Evolutionary conservation across 495 filamentous ascomycete species (phyloP).

Genomic region (Hypoxylon intermedium): DNA sequence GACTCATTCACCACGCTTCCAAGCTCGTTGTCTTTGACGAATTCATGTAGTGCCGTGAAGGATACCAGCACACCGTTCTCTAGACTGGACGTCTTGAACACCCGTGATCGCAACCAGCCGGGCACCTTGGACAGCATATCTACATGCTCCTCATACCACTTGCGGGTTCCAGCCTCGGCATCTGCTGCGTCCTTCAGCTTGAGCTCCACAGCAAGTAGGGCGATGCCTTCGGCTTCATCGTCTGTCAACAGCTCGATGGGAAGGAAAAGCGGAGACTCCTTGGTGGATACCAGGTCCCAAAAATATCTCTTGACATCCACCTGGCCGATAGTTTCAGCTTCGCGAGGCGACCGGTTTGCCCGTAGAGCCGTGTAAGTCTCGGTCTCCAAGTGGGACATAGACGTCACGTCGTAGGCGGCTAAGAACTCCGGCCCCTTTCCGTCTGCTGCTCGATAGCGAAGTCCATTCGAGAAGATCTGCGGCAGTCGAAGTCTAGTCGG

Average conservation of each 20-base stretch:
- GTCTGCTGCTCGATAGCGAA: conserved; percentile 76
- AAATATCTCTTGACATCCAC: conserved; percentile 74
- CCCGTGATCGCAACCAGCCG: conserved; percentile 75
- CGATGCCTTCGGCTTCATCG: conserved; percentile 64
- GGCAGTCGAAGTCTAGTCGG: conserved; percentile 75
- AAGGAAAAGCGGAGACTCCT: conserved; percentile 60
- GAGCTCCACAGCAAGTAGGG: conserved; percentile 67
- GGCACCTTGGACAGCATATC: conserved; percentile 73
- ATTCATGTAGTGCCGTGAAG: conserved; percentile 75
- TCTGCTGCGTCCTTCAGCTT: conserved; percentile 59
- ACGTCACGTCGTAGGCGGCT: conserved; percentile 80
- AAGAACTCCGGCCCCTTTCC: conserved; percentile 69
- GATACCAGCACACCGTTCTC: conserved; percentile 59
- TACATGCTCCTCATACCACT: conserved; percentile 80
- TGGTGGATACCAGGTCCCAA: conserved; percentile 66
- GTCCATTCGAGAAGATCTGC: conserved; percentile 72
- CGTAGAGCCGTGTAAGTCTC: conserved; percentile 72
- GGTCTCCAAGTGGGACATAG: conserved; percentile 71
- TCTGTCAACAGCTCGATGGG: conserved; percentile 65
- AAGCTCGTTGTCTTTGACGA: conserved; percentile 67
- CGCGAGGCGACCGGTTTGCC: conserved; percentile 71
- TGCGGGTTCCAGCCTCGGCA: conserved; percentile 63
- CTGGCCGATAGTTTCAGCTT: conserved; percentile 76
- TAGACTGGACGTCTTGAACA: conserved; percentile 65
- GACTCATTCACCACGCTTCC: conserved; percentile 68